These are phyloP conservation scores for Corymbia maculata DNA, from an alignment of 345 rosid genomes.

Conservation along the genomic window DNA sequence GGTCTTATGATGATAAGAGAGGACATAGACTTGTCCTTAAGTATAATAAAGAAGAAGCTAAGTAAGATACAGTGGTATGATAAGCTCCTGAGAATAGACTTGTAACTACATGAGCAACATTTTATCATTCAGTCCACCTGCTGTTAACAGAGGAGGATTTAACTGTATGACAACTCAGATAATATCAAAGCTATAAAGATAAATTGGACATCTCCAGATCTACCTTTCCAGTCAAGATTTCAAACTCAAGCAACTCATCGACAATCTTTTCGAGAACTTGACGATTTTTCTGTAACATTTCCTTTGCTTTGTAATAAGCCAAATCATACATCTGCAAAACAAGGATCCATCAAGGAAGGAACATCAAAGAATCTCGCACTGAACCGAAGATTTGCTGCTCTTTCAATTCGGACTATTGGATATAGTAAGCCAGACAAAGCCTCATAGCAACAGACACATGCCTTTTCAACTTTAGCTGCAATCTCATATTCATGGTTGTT, in stretches of 20 bases:
- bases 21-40: background rate
- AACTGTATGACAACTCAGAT: background rate
- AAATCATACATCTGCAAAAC: slow-evolving; percentile 60
- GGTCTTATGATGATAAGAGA: background rate
- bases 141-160: background rate
- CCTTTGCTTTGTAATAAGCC: slow-evolving; percentile 71
- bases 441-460: slow-evolving; percentile 5
- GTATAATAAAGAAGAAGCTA: background rate
- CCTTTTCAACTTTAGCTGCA: slow-evolving; percentile 91
- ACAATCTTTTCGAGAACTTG: slow-evolving; percentile 77
- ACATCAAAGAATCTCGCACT: background rate
- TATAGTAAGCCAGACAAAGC: background rate
- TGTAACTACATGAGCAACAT: background rate
- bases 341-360: background rate
- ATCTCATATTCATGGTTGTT: slow-evolving; percentile 71
- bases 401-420: background rate
- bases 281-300: slow-evolving; percentile 64
- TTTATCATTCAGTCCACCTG: background rate
- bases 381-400: background rate
- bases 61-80: background rate
- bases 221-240: slow-evolving; percentile 88
- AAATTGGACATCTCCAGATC: background rate
- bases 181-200: background rate
- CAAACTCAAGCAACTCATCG: slow-evolving; percentile 81
- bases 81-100: background rate